Evolutionary conservation across 768 basidiomycete genomes (phyloP).

Genomic region (Nevesoporus exiguus): DNA sequence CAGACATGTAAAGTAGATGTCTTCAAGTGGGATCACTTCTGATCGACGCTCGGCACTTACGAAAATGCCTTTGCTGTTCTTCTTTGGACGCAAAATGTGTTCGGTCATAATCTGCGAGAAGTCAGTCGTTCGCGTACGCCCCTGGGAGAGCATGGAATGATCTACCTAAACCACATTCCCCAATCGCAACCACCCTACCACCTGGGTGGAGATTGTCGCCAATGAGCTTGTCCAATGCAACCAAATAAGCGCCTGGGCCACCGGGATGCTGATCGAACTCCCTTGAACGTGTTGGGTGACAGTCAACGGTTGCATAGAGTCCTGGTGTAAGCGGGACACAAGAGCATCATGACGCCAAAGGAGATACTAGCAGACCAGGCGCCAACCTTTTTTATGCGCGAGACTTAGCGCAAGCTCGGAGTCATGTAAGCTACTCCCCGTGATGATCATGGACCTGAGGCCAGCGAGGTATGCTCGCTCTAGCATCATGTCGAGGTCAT

Average conservation of each 20-base stretch:
- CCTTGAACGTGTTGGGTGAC: constrained; percentile 71
- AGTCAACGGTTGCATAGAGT: constrained; percentile 71
- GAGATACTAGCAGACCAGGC: neutral
- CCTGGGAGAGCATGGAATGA: neutral
- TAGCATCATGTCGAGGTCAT: constrained; percentile 62
- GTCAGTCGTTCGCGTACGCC: neutral
- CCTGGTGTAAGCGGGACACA: constrained; percentile 32
- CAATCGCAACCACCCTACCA: constrained; percentile 67
- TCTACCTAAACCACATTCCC: constrained; percentile 76
- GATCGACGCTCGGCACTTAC: constrained; percentile 34
- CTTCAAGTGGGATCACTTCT: neutral
- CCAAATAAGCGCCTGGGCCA: constrained; percentile 61
- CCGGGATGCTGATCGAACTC: constrained; percentile 60
- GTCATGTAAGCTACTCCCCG: constrained; percentile 67
- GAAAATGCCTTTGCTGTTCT: constrained; percentile 62
- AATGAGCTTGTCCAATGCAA: constrained; percentile 55
- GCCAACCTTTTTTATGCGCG: constrained; percentile 53
- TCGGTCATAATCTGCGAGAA: constrained; percentile 66
- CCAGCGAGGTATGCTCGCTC: constrained; percentile 55
- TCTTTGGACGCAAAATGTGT: constrained; percentile 59
- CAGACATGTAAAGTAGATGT: neutral
- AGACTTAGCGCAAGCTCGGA: constrained; percentile 56
- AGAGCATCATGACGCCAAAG: neutral
- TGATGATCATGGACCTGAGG: constrained; percentile 70
- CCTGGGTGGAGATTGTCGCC: constrained; percentile 43